phyloP scores from a whole-genome alignment of 495 filamentous ascomycete species.

The Staphylotrichum tortipilum region DNA sequence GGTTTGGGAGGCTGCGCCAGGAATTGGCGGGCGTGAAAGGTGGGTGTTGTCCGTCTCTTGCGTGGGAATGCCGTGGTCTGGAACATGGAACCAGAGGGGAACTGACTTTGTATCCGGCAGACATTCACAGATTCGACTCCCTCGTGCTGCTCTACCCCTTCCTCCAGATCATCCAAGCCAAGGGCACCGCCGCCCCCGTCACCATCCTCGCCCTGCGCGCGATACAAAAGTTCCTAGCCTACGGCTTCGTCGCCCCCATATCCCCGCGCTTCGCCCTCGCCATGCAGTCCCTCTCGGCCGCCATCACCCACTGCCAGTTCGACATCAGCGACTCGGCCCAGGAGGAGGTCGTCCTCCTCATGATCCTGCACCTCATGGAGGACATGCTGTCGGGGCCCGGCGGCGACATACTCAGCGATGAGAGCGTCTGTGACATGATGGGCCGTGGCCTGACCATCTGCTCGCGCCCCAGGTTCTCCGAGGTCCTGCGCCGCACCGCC shows the following conservation, averaged over 20 bases:
- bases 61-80: too few species aligned
- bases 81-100: neutral
- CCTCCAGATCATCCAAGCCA: slow-evolving; percentile 92
- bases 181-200: slow-evolving; percentile 90
- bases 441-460: slow-evolving; percentile 96
- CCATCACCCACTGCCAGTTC: slow-evolving; percentile 96
- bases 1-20: slow-evolving; percentile 79
- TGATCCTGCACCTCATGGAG: slow-evolving; percentile 97
- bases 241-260: slow-evolving; percentile 74
- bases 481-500: slow-evolving; percentile 80
- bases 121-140: slow-evolving; percentile 84
- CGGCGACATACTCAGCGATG: slow-evolving; percentile 83
- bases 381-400: slow-evolving; percentile 90
- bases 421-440: slow-evolving; percentile 99
- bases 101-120: slow-evolving; percentile 34
- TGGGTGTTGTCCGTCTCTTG: slow-evolving; percentile 22
- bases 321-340: slow-evolving; percentile 91
- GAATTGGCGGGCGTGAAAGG: slow-evolving; percentile 88
- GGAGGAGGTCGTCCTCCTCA: slow-evolving; percentile 86
- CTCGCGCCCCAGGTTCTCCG: slow-evolving; percentile 84
- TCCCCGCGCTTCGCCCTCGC: slow-evolving; percentile 80
- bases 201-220: slow-evolving; percentile 89
- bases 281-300: slow-evolving; percentile 90
- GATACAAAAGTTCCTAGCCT: slow-evolving; percentile 96
- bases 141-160: slow-evolving; percentile 89